Evolutionary conservation across 1,284 basidiomycete species (phyloP).

Genomic region (Rhodotorula sp.): DNA sequence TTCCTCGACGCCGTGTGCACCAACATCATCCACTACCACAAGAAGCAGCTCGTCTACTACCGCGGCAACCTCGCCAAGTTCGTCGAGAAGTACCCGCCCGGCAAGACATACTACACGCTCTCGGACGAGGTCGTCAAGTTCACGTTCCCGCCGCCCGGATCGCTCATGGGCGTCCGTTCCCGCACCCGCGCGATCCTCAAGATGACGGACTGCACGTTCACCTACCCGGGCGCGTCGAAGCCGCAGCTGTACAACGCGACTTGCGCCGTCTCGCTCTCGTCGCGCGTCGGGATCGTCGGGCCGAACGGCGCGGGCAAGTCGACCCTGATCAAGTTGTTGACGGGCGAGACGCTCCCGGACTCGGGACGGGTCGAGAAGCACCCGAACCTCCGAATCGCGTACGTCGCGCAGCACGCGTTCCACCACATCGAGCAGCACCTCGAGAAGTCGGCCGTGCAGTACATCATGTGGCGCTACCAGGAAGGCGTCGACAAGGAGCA

Average conservation of each 20-base stretch:
- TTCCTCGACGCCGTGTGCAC: constrained; percentile 97
- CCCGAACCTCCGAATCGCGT: constrained; percentile 90
- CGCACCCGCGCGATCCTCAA: constrained; percentile 90
- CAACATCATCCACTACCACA: constrained; percentile 97
- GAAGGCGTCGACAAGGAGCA: constrained; percentile 97
- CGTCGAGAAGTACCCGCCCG: constrained; percentile 87
- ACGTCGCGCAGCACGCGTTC: constrained; percentile 97
- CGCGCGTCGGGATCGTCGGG: constrained; percentile 59
- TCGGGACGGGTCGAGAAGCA: constrained; percentile 94
- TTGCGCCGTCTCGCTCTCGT: constrained; percentile 82
- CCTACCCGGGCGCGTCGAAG: constrained; percentile 79
- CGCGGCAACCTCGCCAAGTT: constrained; percentile 86
- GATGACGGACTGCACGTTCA: constrained; percentile 87
- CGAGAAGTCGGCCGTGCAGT: constrained; percentile 91
- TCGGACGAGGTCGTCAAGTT: constrained; percentile 94
- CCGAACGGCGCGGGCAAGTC: constrained; percentile 93
- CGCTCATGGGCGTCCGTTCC: constrained; percentile 94
- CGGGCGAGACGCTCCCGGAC: constrained; percentile 91
- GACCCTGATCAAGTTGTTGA: constrained; percentile 95
- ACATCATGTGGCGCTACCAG: constrained; percentile 99
- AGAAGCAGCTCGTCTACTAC: constrained; percentile 92
- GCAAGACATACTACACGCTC: constrained; percentile 95
- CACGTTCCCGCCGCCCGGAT: constrained; percentile 92
- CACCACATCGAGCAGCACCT: constrained; percentile 86
- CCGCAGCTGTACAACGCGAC: constrained; percentile 87